Percentiles rank a stretch among this genome's conserved stretches.
These are phyloP conservation scores for Ambrosia trifida DNA, from an alignment of 129 eudicot genomes.

Conservation along the genomic window DNA sequence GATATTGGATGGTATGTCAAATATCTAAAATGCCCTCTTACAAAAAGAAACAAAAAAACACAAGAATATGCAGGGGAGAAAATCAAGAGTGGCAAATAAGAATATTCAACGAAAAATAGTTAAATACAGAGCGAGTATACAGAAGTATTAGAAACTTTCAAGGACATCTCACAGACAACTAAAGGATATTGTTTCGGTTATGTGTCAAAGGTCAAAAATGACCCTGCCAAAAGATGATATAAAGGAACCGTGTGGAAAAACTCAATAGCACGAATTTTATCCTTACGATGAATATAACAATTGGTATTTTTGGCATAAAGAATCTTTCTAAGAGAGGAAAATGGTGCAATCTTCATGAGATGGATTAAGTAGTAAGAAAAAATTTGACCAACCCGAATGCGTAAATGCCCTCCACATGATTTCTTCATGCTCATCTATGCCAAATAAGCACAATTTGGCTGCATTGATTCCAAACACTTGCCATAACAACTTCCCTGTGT, in stretches of 20 bases:
- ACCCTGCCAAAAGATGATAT: constrained; percentile 2
- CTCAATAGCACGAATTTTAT: background rate
- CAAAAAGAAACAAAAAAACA: background rate
- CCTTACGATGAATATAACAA: background rate
- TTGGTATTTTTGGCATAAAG: background rate
- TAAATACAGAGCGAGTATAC: background rate
- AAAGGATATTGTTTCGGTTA: background rate
- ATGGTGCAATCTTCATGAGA: background rate
- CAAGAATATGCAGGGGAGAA: background rate
- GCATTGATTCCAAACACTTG: constrained; percentile 84
- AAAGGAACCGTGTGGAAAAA: constrained; percentile 7
- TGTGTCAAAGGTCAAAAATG: background rate
- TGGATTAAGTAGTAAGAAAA: background rate
- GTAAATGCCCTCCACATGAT: constrained; percentile 86
- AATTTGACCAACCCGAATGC: constrained; percentile 48
- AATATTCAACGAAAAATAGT: background rate
- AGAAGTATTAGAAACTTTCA: background rate
- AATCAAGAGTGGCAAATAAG: background rate
- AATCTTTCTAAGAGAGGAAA: background rate
- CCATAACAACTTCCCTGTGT: constrained; percentile 96
- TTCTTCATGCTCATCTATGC: constrained; percentile 85
- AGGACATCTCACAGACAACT: background rate
- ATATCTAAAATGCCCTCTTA: background rate
- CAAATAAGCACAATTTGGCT: constrained; percentile 81
- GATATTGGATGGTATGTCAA: background rate